A percentile compares a stretch with the other conserved stretches of the same genome.
Conservation (phyloP, 768 basidiomycete species). For the Mycena epipterygia region DNA sequence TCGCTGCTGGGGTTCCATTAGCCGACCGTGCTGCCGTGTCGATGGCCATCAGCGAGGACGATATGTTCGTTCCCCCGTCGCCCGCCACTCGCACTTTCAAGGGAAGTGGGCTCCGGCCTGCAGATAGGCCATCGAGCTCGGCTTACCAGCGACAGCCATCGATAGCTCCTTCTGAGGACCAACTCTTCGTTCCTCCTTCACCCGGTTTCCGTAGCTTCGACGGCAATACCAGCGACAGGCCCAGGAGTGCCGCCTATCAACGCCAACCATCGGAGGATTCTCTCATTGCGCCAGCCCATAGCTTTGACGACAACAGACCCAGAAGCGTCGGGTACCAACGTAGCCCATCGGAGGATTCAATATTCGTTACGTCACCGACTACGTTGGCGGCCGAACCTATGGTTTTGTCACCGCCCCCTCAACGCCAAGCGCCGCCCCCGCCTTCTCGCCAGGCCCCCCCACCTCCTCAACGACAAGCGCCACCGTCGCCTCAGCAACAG, state of each 20-base stretch:
- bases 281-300: conserved; percentile 29
- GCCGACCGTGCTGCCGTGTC: conserved; percentile 34
- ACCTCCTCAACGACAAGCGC: conserved; percentile 19
- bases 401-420: conserved; percentile 28
- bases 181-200: conserved; percentile 69
- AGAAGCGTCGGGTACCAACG: conserved; percentile 29
- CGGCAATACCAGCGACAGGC: conserved; percentile 39
- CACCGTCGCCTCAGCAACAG: conserved; percentile 20
- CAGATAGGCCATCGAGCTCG: conserved; percentile 30
- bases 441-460: conserved; percentile 22
- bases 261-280: conserved; percentile 34
- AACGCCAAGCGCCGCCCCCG: conserved; percentile 32
- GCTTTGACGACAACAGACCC: conserved; percentile 32
- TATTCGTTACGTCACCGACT: conserved; percentile 22
- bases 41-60: conserved; percentile 36
- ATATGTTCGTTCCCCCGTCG: conserved; percentile 33
- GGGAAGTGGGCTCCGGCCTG: conserved; percentile 31
- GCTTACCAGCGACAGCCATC: conserved; percentile 37
- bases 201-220: conserved; percentile 67
- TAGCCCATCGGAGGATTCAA: conserved; percentile 31
- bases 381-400: conserved; percentile 7
- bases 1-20: conserved; percentile 34
- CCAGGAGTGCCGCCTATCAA: conserved; percentile 29
- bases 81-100: conserved; percentile 32
- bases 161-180: conserved; percentile 57